A percentile compares a stretch with the other conserved stretches of the same genome.
phyloP scores from a whole-genome alignment of 2,329 filamentous ascomycete genomes.

The Sporothrix brasiliensis region DNA sequence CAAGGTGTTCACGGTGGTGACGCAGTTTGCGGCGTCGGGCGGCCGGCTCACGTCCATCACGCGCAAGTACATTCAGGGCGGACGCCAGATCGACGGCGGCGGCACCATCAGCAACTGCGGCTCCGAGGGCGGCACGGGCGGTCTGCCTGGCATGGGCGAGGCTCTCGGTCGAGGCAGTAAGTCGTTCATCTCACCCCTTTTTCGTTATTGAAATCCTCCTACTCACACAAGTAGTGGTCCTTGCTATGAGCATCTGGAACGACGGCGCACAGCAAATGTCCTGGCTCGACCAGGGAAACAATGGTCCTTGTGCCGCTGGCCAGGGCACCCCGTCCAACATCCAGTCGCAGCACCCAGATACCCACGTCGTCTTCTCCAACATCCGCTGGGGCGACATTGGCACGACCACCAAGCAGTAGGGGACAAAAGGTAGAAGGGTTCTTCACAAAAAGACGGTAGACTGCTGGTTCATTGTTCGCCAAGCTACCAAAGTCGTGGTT shows the following conservation, averaged over 20 bases:
- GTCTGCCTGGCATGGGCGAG: constrained; percentile 38
- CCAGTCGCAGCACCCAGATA: constrained; percentile 44
- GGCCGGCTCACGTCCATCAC: constrained; percentile 36
- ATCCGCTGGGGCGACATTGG: constrained; percentile 52
- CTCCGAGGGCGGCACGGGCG: constrained; percentile 45
- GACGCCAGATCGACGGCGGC: constrained; percentile 36
- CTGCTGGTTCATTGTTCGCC: no score
- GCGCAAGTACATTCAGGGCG: constrained; percentile 41
- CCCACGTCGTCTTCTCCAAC: constrained; percentile 51
- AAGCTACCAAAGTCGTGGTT: no score
- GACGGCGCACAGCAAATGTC: constrained; percentile 52
- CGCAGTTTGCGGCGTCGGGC: constrained; percentile 47
- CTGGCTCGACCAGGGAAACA: constrained; percentile 52
- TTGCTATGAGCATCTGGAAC: constrained; percentile 55
- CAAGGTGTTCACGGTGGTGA: constrained; percentile 44
- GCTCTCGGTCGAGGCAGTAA: constrained; percentile 31
- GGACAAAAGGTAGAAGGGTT: neutral
- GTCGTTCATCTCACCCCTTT: neutral
- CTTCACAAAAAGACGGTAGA: no score
- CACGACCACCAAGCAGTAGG: constrained; percentile 41
- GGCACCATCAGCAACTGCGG: constrained; percentile 30
- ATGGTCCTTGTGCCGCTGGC: constrained; percentile 52
- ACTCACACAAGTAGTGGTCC: constrained; percentile 47
- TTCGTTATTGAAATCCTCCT: neutral
- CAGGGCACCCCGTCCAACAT: constrained; percentile 50